Evolutionary conservation across 2,329 filamentous ascomycete species (phyloP), one percentile per base, ranked within the genome.

Genomic region (Penicillium expansum): DNA sequence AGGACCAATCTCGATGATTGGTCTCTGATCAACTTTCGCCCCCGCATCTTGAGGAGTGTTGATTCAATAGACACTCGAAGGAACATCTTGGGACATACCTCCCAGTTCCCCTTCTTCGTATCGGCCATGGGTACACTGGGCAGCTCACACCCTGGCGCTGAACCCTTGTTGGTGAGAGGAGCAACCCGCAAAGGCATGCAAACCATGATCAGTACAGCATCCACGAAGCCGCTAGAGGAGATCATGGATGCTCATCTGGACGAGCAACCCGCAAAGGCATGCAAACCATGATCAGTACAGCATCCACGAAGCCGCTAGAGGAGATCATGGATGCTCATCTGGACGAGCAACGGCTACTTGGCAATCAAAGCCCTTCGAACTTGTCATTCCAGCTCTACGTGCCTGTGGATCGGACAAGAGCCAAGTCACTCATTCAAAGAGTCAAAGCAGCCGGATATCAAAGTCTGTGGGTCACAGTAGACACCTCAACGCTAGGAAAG

Each of bases 391-490:
- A 63, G 29, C 38, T 63, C 6, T 62, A 62, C 24, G 51, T 63
- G 2, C 59, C 57, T 5, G 47, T 54, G 16, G 60, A 63, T 44
- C 55, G 61, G 11, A 49, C 39, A 20, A 58, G 48, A 30, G 57
- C 61, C 9, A 54, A 55, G 24, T 49, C 50, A 6, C 50, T 63
- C 24, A 60, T 62, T 30, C 57, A 55, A 29, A 51, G 60, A 9
- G 60, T 62, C 29, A 60, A 62, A 35, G 53, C 43, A 1, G 59
- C 61, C 13, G 60, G 61, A 32, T 62, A 60, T 20, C 60, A 62
- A 30, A 62, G 59, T 13, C 30, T 63, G n/a, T 60, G 57, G 55
- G 49, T 63, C 16, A 63, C 60, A 3, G 60, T 63, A n/a, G 61
- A 63, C 30, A 57, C 55, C 10, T 60, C 61, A 11, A 58, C 56